Conservation (phyloP, 1,284 basidiomycete genomes). For the Ceratobasidium sp. region DNA sequence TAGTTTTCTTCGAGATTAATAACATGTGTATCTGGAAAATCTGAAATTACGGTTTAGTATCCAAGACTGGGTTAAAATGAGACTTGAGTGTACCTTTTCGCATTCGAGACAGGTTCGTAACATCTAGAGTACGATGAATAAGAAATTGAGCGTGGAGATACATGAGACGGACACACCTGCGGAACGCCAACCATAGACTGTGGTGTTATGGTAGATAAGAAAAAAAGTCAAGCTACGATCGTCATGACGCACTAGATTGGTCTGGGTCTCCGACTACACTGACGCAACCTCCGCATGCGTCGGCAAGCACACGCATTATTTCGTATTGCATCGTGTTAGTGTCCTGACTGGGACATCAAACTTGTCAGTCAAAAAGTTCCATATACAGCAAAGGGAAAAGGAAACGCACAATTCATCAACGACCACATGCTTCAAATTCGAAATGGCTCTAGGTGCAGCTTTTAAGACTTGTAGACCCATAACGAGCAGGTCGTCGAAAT, state of each 20-base stretch:
- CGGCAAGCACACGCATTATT: slow-evolving; percentile 80
- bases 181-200: slow-evolving; percentile 89
- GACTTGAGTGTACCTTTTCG: slow-evolving; percentile 60
- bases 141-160: background rate
- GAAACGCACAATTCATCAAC: slow-evolving; percentile 87
- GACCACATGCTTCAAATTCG: slow-evolving; percentile 79
- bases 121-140: slow-evolving; percentile 58
- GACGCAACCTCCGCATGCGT: slow-evolving; percentile 63
- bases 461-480: slow-evolving; percentile 80
- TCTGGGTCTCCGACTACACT: slow-evolving; percentile 94
- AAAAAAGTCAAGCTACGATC: slow-evolving; percentile 4
- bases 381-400: slow-evolving; percentile 22
- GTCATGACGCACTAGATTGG: slow-evolving; percentile 85
- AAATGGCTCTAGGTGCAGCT: slow-evolving; percentile 63
- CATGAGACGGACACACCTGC: slow-evolving; percentile 58
- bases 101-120: slow-evolving; percentile 84
- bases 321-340: slow-evolving; percentile 89
- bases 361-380: background rate
- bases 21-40: slow-evolving; percentile 72
- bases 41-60: slow-evolving; percentile 55
- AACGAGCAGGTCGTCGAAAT: slow-evolving; percentile 90
- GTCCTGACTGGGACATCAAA: slow-evolving; percentile 73
- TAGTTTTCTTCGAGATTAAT: slow-evolving; percentile 90
- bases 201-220: background rate
- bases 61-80: background rate